Conservation (phyloP, 164 flowering plant species). For the Macadamia tetraphylla region DNA sequence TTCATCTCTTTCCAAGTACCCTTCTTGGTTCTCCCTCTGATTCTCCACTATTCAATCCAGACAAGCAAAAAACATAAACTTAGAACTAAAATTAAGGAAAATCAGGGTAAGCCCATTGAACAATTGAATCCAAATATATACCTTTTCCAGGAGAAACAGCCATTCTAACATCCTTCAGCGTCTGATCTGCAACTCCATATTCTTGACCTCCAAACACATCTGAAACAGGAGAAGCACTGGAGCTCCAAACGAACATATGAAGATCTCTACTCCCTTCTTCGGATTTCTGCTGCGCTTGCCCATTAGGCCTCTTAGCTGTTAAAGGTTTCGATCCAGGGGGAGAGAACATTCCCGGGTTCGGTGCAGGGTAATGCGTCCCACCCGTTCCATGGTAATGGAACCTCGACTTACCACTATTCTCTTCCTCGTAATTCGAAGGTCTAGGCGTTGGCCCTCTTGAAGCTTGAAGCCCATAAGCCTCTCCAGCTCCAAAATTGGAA, state of each 20-base stretch:
- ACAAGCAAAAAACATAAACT: neutral
- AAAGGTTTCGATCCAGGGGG: slow-evolving; percentile 37
- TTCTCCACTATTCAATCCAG: slow-evolving; percentile 26
- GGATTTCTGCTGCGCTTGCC: slow-evolving; percentile 26
- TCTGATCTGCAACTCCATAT: slow-evolving; percentile 38
- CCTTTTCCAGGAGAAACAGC: slow-evolving; percentile 74
- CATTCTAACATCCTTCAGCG: slow-evolving; percentile 54
- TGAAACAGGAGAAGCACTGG: slow-evolving; percentile 95
- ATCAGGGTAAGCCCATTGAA: neutral
- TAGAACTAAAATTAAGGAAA: neutral
- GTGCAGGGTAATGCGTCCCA: slow-evolving; percentile 58
- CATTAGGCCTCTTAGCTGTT: slow-evolving; percentile 36
- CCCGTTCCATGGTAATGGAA: slow-evolving; percentile 24
- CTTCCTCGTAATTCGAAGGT: slow-evolving; percentile 78
- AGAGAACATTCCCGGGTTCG: slow-evolving; percentile 82
- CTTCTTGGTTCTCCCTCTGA: slow-evolving; percentile 37
- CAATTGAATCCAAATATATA: neutral
- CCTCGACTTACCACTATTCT: slow-evolving; percentile 25
- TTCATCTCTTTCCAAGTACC: slow-evolving; percentile 58
- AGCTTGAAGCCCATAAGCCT: slow-evolving; percentile 13
- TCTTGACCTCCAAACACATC: slow-evolving; percentile 82
- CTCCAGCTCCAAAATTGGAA: neutral
- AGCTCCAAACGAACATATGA: slow-evolving; percentile 99
- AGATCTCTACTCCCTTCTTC: slow-evolving; percentile 66
- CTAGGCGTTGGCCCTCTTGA: slow-evolving; percentile 76